A percentile compares a stretch with the other conserved stretches of the same genome.
Conservation (phyloP, 306 rosid species). For the Castanea crenata region DNA sequence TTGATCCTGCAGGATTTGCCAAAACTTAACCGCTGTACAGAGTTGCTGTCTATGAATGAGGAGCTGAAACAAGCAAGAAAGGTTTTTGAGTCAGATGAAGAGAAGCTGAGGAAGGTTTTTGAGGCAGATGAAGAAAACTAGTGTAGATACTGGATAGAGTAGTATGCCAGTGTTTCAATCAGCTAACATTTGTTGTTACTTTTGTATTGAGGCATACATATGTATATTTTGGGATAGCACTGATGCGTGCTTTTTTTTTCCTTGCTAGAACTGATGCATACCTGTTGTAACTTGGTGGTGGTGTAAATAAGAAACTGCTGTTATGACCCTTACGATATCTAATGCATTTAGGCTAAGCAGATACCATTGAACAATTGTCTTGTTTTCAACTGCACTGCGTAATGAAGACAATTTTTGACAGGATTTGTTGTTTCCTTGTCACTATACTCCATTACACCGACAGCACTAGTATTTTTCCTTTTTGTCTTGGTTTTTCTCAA, state of each 20-base stretch:
- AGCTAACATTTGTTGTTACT: constrained; percentile 15
- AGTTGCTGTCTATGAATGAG: constrained; percentile 85
- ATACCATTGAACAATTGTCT: no score
- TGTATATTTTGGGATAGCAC: no score
- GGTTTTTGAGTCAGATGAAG: constrained; percentile 86
- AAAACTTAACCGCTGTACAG: constrained; percentile 79
- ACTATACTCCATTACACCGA: neutral
- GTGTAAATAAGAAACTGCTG: neutral
- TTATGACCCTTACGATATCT: no score
- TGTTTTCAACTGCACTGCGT: no score
- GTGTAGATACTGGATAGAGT: constrained; percentile 29
- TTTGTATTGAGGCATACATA: neutral
- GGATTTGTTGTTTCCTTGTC: no score
- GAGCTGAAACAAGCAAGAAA: constrained; percentile 91
- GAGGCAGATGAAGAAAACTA: constrained; percentile 60
- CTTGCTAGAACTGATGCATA: neutral
- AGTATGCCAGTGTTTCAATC: neutral
- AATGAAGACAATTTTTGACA: no score
- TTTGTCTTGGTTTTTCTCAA: neutral
- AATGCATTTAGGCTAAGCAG: no score
- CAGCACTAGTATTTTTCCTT: neutral
- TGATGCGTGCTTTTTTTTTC: neutral
- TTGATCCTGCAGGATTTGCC: constrained; percentile 57
- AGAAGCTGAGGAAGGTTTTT: constrained; percentile 72
- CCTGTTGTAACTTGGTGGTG: neutral